Percentiles rank a stretch among this genome's conserved stretches.
Evolutionary conservation across 1,139 yeast genomes (phyloP).

Genomic region (Chernovozyma sophiae-reginae): DNA sequence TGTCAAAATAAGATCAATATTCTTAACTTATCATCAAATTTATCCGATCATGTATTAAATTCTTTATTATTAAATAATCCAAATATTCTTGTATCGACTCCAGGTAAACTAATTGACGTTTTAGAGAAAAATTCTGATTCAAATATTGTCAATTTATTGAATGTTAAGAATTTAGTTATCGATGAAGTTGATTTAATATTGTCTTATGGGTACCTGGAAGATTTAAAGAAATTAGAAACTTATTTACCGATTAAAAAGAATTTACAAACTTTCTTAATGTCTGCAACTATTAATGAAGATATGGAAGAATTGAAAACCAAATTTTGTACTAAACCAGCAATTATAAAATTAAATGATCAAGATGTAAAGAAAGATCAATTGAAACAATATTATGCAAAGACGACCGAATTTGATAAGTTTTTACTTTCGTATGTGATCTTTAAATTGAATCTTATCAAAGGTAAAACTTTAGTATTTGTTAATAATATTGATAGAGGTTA

Average conservation of each 20-base stretch:
- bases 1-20: conserved; percentile 64
- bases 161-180: conserved; percentile 69
- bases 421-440: conserved; percentile 85
- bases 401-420: conserved; percentile 89
- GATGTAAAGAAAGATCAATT: conserved; percentile 55
- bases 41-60: conserved; percentile 67
- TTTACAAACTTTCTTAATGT: conserved; percentile 89
- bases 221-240: conserved; percentile 60
- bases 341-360: conserved; percentile 72
- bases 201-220: conserved; percentile 89
- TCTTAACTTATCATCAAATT: conserved; percentile 71
- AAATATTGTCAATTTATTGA: conserved; percentile 42
- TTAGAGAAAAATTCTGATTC: conserved; percentile 45
- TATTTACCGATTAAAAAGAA: conserved; percentile 68
- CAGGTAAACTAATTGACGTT: conserved; percentile 66
- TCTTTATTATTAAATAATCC: conserved; percentile 73
- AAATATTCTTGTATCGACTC: conserved; percentile 82
- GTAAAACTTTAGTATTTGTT: conserved; percentile 87
- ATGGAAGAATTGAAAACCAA: conserved; percentile 68
- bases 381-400: conserved; percentile 81
- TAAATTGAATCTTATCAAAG: conserved; percentile 83
- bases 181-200: conserved; percentile 94
- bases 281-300: conserved; percentile 92
- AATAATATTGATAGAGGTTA: conserved; percentile 95
- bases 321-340: conserved; percentile 85